phyloP scores from a whole-genome alignment of 805 yeast genomes.

The Saccharomycopsis amapae region DNA sequence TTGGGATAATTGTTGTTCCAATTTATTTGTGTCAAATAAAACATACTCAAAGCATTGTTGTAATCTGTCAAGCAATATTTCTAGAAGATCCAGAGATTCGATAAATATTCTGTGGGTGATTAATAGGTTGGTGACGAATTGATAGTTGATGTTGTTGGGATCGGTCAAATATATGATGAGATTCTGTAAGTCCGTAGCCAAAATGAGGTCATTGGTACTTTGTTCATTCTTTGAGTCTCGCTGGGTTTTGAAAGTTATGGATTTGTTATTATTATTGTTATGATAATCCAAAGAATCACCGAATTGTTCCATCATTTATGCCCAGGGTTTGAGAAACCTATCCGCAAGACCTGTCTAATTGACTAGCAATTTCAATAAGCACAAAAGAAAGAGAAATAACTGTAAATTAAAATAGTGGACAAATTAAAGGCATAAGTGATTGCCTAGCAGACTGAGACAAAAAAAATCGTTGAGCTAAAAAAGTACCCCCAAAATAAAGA shows the following conservation, averaged over 20 bases:
- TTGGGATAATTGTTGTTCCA: not conserved
- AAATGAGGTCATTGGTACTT: constrained; percentile 22
- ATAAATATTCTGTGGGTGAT: constrained; percentile 72
- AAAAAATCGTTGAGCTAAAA: too few species aligned
- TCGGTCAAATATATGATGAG: constrained; percentile 59
- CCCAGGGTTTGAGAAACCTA: too few species aligned
- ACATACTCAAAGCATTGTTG: constrained; percentile 57
- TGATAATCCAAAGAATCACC: too few species aligned
- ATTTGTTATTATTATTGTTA: too few species aligned
- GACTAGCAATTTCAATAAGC: too few species aligned
- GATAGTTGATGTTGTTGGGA: constrained; percentile 70
- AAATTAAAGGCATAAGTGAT: too few species aligned
- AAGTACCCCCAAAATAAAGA: too few species aligned
- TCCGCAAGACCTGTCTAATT: too few species aligned
- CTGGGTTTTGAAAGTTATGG: not conserved
- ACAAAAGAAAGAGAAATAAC: too few species aligned
- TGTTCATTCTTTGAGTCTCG: not conserved
- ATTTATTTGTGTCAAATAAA: constrained; percentile 19
- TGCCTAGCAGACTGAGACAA: too few species aligned
- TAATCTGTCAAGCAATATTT: constrained; percentile 55
- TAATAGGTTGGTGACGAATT: constrained; percentile 76
- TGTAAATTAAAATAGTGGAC: too few species aligned
- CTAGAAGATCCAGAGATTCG: constrained; percentile 49
- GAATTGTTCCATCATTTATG: too few species aligned
- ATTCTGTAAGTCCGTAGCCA: constrained; percentile 3